Evolutionary conservation across 2,329 filamentous ascomycete genomes (phyloP).

Genomic region (Blastomyces percursus): DNA sequence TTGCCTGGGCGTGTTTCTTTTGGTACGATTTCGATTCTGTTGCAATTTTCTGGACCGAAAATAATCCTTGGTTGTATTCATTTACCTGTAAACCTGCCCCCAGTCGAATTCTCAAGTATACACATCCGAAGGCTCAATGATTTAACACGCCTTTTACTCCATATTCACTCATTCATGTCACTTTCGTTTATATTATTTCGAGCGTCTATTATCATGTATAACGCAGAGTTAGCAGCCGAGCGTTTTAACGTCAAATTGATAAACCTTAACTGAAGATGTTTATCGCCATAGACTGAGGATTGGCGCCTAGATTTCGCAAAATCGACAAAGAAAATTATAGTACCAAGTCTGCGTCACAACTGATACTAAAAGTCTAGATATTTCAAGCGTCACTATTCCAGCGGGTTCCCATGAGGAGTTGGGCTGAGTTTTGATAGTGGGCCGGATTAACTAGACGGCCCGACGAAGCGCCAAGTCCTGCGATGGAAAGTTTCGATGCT

Average conservation of each 20-base stretch:
- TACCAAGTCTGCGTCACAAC: no score
- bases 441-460: constrained; percentile 6
- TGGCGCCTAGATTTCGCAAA: no score
- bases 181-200: background rate
- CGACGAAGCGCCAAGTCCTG: constrained; percentile 2
- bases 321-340: no score
- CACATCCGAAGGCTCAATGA: background rate
- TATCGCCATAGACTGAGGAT: background rate
- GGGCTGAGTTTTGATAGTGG: background rate
- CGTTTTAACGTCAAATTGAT: background rate
- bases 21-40: background rate
- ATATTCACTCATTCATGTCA: background rate
- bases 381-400: no score
- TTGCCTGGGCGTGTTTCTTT: background rate
- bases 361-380: background rate
- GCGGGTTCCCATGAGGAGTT: background rate
- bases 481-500: constrained; percentile 4
- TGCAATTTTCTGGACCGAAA: background rate
- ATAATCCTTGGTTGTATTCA: background rate
- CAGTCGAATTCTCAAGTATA: background rate
- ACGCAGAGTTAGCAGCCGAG: background rate
- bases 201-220: background rate
- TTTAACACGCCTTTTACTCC: background rate
- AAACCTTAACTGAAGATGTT: background rate
- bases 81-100: background rate